phyloP scores from a whole-genome alignment of 345 rosid species.

The Lagerstroemia speciosa region DNA sequence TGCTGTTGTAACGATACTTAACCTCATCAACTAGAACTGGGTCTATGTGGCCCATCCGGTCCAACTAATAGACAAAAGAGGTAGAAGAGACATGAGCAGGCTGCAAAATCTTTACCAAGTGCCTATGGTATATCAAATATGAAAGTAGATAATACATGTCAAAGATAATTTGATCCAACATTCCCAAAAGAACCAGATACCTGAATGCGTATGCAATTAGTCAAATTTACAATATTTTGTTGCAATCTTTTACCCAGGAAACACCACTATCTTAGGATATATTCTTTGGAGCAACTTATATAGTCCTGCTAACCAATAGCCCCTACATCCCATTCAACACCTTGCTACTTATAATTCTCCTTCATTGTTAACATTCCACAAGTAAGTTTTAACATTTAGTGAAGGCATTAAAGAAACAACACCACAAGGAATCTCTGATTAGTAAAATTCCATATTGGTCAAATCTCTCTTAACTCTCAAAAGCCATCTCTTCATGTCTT shows the following conservation, averaged over 20 bases:
- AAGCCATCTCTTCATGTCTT: neutral
- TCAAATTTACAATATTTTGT: neutral
- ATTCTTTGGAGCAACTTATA: neutral
- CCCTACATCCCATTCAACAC: neutral
- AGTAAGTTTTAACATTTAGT: neutral
- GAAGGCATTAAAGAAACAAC: neutral
- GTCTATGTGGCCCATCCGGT: conserved; percentile 67
- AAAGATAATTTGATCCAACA: neutral
- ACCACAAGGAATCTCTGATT: neutral
- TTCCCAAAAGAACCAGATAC: neutral
- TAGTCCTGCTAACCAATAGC: neutral
- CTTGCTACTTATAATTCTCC: neutral
- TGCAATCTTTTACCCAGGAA: neutral
- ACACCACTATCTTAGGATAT: neutral
- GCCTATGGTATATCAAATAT: neutral
- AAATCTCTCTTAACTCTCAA: neutral
- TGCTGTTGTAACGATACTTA: conserved; percentile 62
- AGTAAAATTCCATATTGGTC: neutral
- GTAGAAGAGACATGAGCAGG: conserved; percentile 9
- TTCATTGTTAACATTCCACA: neutral
- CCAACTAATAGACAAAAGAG: conserved; percentile 49
- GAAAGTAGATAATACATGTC: neutral
- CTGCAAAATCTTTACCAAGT: neutral
- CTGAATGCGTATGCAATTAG: neutral
- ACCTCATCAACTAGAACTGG: conserved; percentile 76